These are phyloP conservation scores for Aspergillus novofumigatus DNA, from an alignment of 2,329 filamentous ascomycete species.

Conservation along the genomic window DNA sequence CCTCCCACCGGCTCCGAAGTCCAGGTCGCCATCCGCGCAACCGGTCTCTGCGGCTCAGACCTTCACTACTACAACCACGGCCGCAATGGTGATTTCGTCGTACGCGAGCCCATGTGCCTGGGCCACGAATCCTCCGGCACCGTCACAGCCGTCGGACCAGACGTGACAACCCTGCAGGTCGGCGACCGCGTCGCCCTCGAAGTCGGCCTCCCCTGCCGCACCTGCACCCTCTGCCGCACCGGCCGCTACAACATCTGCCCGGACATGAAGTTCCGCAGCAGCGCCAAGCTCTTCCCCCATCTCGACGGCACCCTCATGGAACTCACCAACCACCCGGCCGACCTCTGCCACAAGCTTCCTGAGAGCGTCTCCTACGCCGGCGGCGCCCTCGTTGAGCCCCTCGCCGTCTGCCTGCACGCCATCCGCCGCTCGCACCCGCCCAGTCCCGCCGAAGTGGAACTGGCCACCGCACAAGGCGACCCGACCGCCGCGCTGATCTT, in stretches of 20 bases:
- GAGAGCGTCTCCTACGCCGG: slow-evolving; percentile 50
- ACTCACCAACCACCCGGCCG: slow-evolving; percentile 57
- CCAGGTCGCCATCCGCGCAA: slow-evolving; percentile 61
- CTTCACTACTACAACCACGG: slow-evolving; percentile 84
- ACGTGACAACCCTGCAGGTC: slow-evolving; percentile 57
- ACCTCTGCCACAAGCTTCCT: slow-evolving; percentile 57
- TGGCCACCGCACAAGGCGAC: slow-evolving; percentile 39
- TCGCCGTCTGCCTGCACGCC: slow-evolving; percentile 59
- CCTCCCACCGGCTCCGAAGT: slow-evolving; percentile 53
- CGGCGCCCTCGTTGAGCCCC: slow-evolving; percentile 57
- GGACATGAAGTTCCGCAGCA: slow-evolving; percentile 54
- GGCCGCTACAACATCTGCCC: slow-evolving; percentile 62
- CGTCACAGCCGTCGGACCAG: slow-evolving; percentile 65
- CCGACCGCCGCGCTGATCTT: slow-evolving; percentile 53
- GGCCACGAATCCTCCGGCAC: slow-evolving; percentile 76
- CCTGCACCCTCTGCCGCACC: slow-evolving; percentile 51
- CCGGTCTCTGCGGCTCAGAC: slow-evolving; percentile 68
- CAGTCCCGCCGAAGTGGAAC: slow-evolving; percentile 27
- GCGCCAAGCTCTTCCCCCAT: slow-evolving; percentile 58
- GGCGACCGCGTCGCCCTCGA: slow-evolving; percentile 91
- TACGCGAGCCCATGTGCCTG: slow-evolving; percentile 76
- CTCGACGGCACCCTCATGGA: slow-evolving; percentile 62
- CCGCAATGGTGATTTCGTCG: slow-evolving; percentile 79
- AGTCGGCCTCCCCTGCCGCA: slow-evolving; percentile 79
- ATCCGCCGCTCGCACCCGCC: slow-evolving; percentile 52